These are phyloP conservation scores for Phytophthora rubi DNA, from an alignment of 352 stramenopile genomes.

Conservation along the genomic window DNA sequence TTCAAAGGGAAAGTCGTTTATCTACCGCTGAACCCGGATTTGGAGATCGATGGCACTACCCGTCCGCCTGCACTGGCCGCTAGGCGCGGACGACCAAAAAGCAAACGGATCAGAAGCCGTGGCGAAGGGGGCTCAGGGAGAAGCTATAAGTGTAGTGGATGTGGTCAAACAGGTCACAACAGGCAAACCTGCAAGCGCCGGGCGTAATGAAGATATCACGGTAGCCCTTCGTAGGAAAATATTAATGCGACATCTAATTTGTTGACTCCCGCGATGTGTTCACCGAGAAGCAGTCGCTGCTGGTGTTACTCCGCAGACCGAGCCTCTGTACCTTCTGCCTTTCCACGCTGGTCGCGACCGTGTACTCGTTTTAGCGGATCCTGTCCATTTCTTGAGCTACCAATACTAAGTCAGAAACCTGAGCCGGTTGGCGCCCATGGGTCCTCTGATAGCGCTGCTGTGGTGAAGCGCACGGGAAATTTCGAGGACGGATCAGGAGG, in stretches of 20 bases:
- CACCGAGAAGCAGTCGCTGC: slow-evolving; percentile 37
- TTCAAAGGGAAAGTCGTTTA: neutral
- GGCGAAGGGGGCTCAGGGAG: no score
- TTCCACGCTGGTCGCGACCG: slow-evolving; percentile 47
- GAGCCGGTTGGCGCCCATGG: slow-evolving; percentile 60
- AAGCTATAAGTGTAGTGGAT: no score
- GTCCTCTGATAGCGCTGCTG: slow-evolving; percentile 68
- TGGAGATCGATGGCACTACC: neutral
- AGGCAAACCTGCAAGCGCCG: no score
- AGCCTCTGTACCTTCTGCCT: slow-evolving; percentile 64
- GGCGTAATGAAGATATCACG: no score
- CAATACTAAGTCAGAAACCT: slow-evolving; percentile 69
- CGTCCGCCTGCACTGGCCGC: no score
- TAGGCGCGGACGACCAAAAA: no score
- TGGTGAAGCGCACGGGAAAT: no score
- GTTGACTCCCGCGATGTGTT: slow-evolving; percentile 55
- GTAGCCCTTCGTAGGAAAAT: no score
- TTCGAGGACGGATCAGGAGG: no score
- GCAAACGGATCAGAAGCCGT: no score
- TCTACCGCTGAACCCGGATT: neutral
- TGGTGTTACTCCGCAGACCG: slow-evolving; percentile 65
- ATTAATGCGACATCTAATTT: no score
- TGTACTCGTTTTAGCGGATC: slow-evolving; percentile 56
- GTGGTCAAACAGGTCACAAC: no score
- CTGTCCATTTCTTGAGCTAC: slow-evolving; percentile 55